Percentiles rank a stretch among this genome's conserved stretches.
phyloP scores from a whole-genome alignment of 306 rosid species.

The Ochetophila trinervis region DNA sequence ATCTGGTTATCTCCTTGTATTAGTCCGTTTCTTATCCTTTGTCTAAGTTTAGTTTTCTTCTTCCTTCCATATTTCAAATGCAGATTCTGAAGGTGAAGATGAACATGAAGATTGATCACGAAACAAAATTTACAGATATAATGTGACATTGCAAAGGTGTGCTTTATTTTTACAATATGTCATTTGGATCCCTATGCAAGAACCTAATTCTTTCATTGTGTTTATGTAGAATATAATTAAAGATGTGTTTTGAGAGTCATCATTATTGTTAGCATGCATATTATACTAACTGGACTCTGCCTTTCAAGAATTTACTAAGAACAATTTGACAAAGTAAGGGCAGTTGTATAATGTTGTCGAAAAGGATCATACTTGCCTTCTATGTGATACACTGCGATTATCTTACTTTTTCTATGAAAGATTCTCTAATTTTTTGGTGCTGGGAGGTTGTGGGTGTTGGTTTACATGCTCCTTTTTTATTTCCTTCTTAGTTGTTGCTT shows the following conservation, averaged over 20 bases:
- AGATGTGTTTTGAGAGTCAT: conserved; percentile 4
- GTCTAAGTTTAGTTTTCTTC: neutral
- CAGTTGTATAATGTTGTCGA: neutral
- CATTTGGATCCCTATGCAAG: conserved; percentile 10
- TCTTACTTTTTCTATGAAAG: neutral
- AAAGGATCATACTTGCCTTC: neutral
- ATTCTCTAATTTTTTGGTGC: neutral
- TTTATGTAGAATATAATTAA: neutral
- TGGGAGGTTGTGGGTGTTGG: neutral
- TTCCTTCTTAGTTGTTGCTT: neutral
- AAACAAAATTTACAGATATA: conserved; percentile 21
- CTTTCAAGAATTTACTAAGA: neutral
- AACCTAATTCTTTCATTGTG: neutral
- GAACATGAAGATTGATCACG: conserved; percentile 72
- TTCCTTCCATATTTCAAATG: conserved; percentile 8
- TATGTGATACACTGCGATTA: neutral
- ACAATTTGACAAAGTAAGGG: neutral
- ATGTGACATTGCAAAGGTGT: conserved; percentile 31
- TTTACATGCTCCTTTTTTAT: neutral
- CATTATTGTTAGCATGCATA: neutral
- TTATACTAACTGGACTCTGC: conserved; percentile 3
- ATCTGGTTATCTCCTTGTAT: no score
- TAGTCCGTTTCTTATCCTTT: neutral
- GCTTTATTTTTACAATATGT: conserved; percentile 16
- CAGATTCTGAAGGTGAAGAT: conserved; percentile 93